Conservation (phyloP, 495 filamentous ascomycete genomes). For the Talaromyces proteolyticus region DNA sequence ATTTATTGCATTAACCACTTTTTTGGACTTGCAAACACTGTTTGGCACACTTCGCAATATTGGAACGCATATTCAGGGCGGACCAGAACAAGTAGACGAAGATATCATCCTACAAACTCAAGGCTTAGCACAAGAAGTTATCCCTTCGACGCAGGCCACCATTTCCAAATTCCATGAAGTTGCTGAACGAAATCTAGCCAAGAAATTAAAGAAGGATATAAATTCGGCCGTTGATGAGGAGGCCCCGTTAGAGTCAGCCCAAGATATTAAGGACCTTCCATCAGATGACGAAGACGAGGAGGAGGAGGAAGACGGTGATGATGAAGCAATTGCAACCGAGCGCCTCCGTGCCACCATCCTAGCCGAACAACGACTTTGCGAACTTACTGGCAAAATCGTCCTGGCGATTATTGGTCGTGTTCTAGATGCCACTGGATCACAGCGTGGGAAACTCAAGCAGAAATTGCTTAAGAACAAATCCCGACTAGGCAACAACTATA, state of each 20-base stretch:
- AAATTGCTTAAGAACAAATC: slow-evolving; percentile 61
- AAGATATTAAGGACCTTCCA: slow-evolving; percentile 31
- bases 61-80: slow-evolving; percentile 29
- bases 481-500: slow-evolving; percentile 66
- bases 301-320: slow-evolving; percentile 51
- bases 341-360: slow-evolving; percentile 55
- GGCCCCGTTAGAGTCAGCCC: slow-evolving; percentile 38
- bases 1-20: slow-evolving; percentile 61
- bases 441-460: slow-evolving; percentile 54
- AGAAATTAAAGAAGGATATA: slow-evolving; percentile 56
- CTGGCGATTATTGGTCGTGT: slow-evolving; percentile 68
- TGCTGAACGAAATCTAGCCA: slow-evolving; percentile 70
- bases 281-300: slow-evolving; percentile 53
- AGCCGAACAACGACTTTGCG: slow-evolving; percentile 78
- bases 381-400: slow-evolving; percentile 76
- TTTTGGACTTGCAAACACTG: slow-evolving; percentile 76
- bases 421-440: slow-evolving; percentile 54
- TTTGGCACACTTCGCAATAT: slow-evolving; percentile 63
- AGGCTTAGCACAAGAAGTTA: slow-evolving; percentile 59
- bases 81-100: slow-evolving; percentile 32
- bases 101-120: slow-evolving; percentile 45
- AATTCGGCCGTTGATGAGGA: slow-evolving; percentile 61
- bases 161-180: slow-evolving; percentile 68
- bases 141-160: slow-evolving; percentile 46
- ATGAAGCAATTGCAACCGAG: slow-evolving; percentile 43